These are phyloP conservation scores for Trichophyton benhamiae DNA, from an alignment of 2,329 filamentous ascomycete species.

Conservation along the genomic window DNA sequence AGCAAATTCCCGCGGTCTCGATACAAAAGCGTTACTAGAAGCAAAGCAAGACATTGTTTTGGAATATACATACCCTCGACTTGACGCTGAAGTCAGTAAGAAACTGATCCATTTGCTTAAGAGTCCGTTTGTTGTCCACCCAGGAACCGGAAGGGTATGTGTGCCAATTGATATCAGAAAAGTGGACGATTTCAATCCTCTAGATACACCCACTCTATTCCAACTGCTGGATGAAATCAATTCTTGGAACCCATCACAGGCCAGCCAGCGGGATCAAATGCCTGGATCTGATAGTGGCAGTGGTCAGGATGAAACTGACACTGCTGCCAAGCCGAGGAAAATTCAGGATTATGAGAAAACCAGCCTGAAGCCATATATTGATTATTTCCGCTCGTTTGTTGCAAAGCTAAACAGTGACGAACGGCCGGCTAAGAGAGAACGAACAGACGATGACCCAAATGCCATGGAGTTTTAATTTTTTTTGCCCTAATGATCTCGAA, in stretches of 20 bases:
- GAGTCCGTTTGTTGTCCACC: slow-evolving; percentile 90
- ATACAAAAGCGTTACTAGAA: slow-evolving; percentile 61
- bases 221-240: slow-evolving; percentile 76
- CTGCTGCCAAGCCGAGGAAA: slow-evolving; percentile 31
- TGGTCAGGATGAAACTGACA: slow-evolving; percentile 14
- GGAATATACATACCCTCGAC: slow-evolving; percentile 93
- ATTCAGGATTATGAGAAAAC: slow-evolving; percentile 94
- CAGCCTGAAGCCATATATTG: slow-evolving; percentile 80
- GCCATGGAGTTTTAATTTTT: slow-evolving; percentile 53
- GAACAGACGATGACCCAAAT: slow-evolving; percentile 40
- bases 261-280: slow-evolving; percentile 13
- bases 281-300: background rate
- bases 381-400: slow-evolving; percentile 77
- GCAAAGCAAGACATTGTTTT: slow-evolving; percentile 93
- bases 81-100: slow-evolving; percentile 95
- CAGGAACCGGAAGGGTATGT: slow-evolving; percentile 84
- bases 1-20: slow-evolving; percentile 57
- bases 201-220: slow-evolving; percentile 79
- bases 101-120: slow-evolving; percentile 97
- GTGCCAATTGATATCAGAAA: slow-evolving; percentile 73
- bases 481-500: background rate
- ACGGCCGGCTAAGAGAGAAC: slow-evolving; percentile 39
- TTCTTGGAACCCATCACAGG: slow-evolving; percentile 46
- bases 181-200: slow-evolving; percentile 74
- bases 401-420: slow-evolving; percentile 66